phyloP scores from a whole-genome alignment of 257 asterid genomes.

The Mitragyna speciosa region DNA sequence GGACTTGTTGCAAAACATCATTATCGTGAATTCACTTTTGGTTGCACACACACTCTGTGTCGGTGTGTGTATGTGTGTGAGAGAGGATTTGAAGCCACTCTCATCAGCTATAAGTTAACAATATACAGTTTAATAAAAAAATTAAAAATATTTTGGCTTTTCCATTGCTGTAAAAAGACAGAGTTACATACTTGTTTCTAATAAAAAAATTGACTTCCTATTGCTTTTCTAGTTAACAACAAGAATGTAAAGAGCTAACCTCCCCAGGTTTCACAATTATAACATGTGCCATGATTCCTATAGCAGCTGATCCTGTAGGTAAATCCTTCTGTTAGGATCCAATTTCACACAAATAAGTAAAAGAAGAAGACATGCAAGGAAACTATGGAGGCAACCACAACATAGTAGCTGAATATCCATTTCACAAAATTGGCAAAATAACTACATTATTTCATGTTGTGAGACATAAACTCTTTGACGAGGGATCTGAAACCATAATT shows the following conservation, averaged over 20 bases:
- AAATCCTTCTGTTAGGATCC: neutral
- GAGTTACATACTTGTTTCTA: neutral
- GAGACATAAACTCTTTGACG: neutral
- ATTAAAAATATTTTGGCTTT: neutral
- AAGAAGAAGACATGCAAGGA: neutral
- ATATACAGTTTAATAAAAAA: neutral
- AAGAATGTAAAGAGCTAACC: slow-evolving; percentile 27
- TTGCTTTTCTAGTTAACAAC: neutral
- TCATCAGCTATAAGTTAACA: neutral
- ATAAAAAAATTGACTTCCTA: slow-evolving; percentile 7
- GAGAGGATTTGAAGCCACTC: neutral
- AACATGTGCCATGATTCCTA: slow-evolving; percentile 47
- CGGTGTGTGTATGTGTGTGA: no score
- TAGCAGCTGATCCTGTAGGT: slow-evolving; percentile 49
- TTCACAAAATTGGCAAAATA: neutral
- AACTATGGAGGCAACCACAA: neutral
- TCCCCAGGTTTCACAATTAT: slow-evolving; percentile 52
- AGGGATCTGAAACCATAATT: neutral
- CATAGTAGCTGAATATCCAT: neutral
- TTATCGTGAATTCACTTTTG: neutral
- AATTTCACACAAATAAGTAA: neutral
- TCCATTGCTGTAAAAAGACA: neutral
- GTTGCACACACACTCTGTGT: neutral
- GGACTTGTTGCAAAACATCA: neutral
- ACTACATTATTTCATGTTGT: neutral